Conservation (phyloP, 2,329 filamentous ascomycete species). For the Tolypocladium nubicola region DNA sequence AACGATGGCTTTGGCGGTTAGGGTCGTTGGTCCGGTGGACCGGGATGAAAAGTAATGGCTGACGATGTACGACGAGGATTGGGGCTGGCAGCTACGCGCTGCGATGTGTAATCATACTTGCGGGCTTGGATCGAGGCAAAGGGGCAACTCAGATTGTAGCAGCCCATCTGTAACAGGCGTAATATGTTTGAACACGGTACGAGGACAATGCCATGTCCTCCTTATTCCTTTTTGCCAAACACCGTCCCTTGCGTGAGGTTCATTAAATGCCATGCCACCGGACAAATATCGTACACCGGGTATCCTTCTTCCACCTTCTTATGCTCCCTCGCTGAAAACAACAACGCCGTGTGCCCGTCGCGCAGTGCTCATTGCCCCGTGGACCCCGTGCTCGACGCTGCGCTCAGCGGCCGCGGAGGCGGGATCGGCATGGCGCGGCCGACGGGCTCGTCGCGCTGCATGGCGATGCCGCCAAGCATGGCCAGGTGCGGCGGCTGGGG, state of each 20-base stretch:
- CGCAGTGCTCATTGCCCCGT: constrained; percentile 20
- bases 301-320: not conserved
- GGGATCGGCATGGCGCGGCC: constrained; percentile 15
- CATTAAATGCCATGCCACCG: not conserved
- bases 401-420: constrained; percentile 25
- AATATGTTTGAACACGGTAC: not conserved
- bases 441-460: constrained; percentile 25
- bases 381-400: constrained; percentile 31
- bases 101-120: not conserved
- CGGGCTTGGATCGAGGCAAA: not conserved
- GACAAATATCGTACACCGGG: not conserved
- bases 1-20: not conserved
- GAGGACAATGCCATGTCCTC: not conserved
- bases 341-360: not conserved
- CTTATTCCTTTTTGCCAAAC: not conserved
- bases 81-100: not conserved
- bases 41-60: not conserved
- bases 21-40: not conserved
- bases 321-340: not conserved
- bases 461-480: constrained; percentile 26
- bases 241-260: not conserved
- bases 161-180: not conserved
- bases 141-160: not conserved
- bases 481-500: constrained; percentile 9
- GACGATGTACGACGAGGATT: not conserved